A percentile compares a stretch with the other conserved stretches of the same genome.
phyloP scores from a whole-genome alignment of 2,329 filamentous ascomycete species.

The Penicillium hesseltinei region DNA sequence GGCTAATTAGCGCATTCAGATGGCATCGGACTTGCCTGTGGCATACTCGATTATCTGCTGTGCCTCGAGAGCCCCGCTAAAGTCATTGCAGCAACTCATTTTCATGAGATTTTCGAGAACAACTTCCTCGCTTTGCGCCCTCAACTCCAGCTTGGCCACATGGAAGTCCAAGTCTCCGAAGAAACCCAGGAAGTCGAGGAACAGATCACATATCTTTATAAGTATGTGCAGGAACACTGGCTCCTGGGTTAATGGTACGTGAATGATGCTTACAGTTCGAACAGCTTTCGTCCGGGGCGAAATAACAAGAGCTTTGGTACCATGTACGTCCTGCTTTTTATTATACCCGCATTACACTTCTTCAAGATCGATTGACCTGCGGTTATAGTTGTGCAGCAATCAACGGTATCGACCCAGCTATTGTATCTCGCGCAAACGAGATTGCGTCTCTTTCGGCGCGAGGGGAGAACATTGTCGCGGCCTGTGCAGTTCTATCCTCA shows the following conservation, averaged over 20 bases:
- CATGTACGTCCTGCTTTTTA: slow-evolving; percentile 40
- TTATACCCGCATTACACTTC: not conserved
- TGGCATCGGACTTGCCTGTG: slow-evolving; percentile 63
- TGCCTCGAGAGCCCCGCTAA: slow-evolving; percentile 53
- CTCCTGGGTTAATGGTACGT: not conserved
- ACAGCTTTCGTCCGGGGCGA: slow-evolving; percentile 58
- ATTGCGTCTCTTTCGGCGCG: slow-evolving; percentile 66
- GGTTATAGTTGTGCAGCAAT: slow-evolving; percentile 68
- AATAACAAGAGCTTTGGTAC: slow-evolving; percentile 82
- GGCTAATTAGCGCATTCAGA: slow-evolving; percentile 41
- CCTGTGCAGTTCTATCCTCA: slow-evolving; percentile 66
- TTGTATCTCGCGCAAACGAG: slow-evolving; percentile 73
- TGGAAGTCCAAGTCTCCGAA: slow-evolving; percentile 54
- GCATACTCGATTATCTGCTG: slow-evolving; percentile 59
- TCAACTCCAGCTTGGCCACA: slow-evolving; percentile 55
- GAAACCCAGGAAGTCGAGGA: slow-evolving; percentile 47
- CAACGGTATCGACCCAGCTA: slow-evolving; percentile 72
- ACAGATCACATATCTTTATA: slow-evolving; percentile 67
- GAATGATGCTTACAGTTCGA: slow-evolving; percentile 8
- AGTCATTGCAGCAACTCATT: slow-evolving; percentile 62
- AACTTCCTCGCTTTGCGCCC: slow-evolving; percentile 50
- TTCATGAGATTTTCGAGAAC: slow-evolving; percentile 57
- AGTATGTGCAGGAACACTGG: slow-evolving; percentile 34
- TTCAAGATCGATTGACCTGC: slow-evolving; percentile 5
- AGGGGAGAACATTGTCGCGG: slow-evolving; percentile 72